A percentile compares a stretch with the other conserved stretches of the same genome.
phyloP scores from a whole-genome alignment of 768 basidiomycete species.

The Rubroboletus pulcherrimus region DNA sequence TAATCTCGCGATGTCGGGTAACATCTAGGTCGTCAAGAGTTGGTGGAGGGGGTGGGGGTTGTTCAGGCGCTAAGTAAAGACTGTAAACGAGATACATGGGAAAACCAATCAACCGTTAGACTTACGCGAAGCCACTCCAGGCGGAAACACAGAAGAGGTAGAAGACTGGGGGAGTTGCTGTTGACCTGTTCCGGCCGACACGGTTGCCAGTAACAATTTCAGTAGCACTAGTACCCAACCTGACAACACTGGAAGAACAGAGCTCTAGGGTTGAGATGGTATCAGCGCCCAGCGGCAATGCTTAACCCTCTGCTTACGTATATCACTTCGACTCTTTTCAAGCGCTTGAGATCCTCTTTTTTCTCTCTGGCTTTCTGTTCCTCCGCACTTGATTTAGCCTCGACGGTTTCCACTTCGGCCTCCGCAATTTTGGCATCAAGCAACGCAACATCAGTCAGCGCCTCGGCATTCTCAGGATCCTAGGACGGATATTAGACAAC shows the following conservation, averaged over 20 bases:
- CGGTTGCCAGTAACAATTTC: slow-evolving; percentile 89
- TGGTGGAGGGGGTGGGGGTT: slow-evolving; percentile 59
- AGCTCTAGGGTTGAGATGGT: slow-evolving; percentile 48
- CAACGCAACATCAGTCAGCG: slow-evolving; percentile 67
- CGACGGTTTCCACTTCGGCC: slow-evolving; percentile 47
- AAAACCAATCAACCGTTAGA: not conserved
- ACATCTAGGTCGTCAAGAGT: slow-evolving; percentile 91
- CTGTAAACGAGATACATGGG: not conserved
- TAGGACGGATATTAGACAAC: slow-evolving; percentile 23
- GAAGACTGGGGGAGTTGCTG: slow-evolving; percentile 61
- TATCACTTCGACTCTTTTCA: slow-evolving; percentile 88
- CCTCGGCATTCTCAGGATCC: slow-evolving; percentile 60
- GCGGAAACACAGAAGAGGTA: slow-evolving; percentile 67
- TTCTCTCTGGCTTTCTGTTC: slow-evolving; percentile 62
- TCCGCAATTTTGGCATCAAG: slow-evolving; percentile 75
- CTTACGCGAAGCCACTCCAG: slow-evolving; percentile 65
- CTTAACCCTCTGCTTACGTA: slow-evolving; percentile 59
- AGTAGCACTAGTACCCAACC: slow-evolving; percentile 92
- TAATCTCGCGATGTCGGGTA: slow-evolving; percentile 93
- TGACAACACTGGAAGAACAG: slow-evolving; percentile 78
- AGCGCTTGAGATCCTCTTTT: slow-evolving; percentile 77
- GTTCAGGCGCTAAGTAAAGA: slow-evolving; percentile 50
- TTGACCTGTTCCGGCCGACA: slow-evolving; percentile 67
- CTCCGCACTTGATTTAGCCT: slow-evolving; percentile 49
- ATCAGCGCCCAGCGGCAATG: not conserved